Evolutionary conservation across 1,284 basidiomycete species (phyloP), one percentile per base, ranked within the genome.

Genomic region (Fomitopsis betulina): DNA sequence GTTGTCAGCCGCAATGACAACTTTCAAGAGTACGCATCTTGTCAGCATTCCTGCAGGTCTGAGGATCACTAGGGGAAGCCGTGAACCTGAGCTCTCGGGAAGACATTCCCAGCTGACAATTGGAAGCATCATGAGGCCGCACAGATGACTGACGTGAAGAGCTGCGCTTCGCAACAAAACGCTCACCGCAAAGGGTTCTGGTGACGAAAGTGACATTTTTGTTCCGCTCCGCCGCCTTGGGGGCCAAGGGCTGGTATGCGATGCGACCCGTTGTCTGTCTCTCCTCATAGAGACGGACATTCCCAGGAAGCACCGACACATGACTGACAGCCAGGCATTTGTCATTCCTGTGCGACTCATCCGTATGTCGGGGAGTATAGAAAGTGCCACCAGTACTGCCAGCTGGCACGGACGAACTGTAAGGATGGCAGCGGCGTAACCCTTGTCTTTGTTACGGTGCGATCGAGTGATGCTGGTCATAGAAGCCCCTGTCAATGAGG

Each of bases 91-190:
- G 32, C 37, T 52, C 58, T 50, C 39, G 62, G 59, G 56, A 57
- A 54, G 51, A 51, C 52, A 50, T 61, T 58, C 53, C 59, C 58
- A 59, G 54, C 60, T 63, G 60, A 57, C 56, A 55, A 37, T 21
- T 38, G 13, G 32, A 43, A 53, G 35, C 60, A 66, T 65, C 66
- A 67, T 67, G 66, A 59, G 66, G 63, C 40, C 51, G 50, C 51
- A 57, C 66, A 66, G 56, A 63, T 67, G 66, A 67, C 64, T 59
- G 58, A 38, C 37, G 23, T 30, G 33, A n/a, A 38, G 49, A 37
- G 10, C 1, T 51, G 49, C 49, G 49, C 32, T 33, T 51, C 19
- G 30, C 35, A 21, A 35, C 32, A 10, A 38, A n/a, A 56, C 17
- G 27, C 21, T n/a, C 19, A 35, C 43, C 37, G 32, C 17, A 12